Evolutionary conservation across 345 rosid species (phyloP).

Genomic region (Mangifera indica): DNA sequence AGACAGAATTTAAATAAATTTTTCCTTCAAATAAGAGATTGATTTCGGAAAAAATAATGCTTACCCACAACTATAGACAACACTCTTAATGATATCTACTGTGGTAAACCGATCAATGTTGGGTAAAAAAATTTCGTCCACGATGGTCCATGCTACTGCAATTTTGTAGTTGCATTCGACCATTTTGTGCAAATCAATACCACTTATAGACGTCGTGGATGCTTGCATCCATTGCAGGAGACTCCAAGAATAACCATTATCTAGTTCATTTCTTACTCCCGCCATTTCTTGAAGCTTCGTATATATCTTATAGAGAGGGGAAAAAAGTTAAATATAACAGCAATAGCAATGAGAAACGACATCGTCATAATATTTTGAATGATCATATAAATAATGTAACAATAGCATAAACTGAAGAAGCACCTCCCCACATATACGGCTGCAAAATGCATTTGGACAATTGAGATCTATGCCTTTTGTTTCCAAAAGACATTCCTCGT

Average conservation of each 20-base stretch:
- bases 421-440: conserved; percentile 24
- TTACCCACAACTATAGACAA: conserved; percentile 20
- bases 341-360: background rate
- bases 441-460: conserved; percentile 11
- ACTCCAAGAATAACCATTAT: conserved; percentile 13
- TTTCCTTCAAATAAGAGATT: background rate
- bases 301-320: background rate
- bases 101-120: conserved; percentile 5
- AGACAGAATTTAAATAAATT: background rate
- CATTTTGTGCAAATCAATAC: background rate
- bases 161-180: conserved; percentile 15
- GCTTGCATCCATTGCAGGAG: background rate
- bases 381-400: too few species aligned
- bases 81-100: conserved; percentile 4
- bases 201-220: background rate
- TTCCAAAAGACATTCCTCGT: conserved; percentile 1
- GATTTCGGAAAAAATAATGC: background rate
- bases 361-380: background rate
- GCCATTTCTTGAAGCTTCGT: background rate
- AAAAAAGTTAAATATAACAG: background rate
- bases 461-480: conserved; percentile 4
- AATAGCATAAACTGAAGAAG: too few species aligned
- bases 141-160: conserved; percentile 16
- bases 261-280: conserved; percentile 14
- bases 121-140: conserved; percentile 16